These are phyloP conservation scores for Protomyces inundatus DNA, from an alignment of 1,139 yeast genomes.

Conservation along the genomic window DNA sequence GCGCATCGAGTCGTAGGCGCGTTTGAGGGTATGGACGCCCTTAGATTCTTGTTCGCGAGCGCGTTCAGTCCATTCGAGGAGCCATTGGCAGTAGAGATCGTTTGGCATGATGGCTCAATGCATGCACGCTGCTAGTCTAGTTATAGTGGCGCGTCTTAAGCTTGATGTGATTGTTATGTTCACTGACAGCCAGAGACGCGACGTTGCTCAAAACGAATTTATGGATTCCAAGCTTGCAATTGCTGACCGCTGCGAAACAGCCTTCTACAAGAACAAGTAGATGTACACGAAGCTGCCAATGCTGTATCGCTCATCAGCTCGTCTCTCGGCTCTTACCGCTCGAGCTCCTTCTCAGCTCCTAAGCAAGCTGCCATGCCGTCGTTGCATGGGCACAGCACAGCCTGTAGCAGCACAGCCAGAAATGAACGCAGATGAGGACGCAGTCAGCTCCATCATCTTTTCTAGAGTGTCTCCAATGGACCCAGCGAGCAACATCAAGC, in stretches of 20 bases:
- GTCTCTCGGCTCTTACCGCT: no score
- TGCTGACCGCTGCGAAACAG: neutral
- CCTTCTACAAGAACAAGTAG: neutral
- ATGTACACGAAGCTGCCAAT: neutral
- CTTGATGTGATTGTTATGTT: neutral
- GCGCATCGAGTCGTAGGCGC: conserved; percentile 48
- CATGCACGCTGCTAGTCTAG: no score
- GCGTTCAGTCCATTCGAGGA: conserved; percentile 29
- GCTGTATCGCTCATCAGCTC: neutral
- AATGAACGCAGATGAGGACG: no score
- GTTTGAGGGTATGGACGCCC: conserved; percentile 24
- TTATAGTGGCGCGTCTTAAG: no score
- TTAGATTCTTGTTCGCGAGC: conserved; percentile 26
- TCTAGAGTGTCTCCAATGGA: conserved; percentile 7
- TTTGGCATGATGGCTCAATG: conserved; percentile 10
- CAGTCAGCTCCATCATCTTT: neutral
- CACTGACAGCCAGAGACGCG: neutral
- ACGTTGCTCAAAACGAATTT: neutral
- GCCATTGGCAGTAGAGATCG: conserved; percentile 27
- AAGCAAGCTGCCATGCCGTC: no score
- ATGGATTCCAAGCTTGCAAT: no score
- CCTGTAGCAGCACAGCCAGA: no score
- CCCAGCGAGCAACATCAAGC: conserved; percentile 8
- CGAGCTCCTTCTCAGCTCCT: no score
- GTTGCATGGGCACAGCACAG: no score